These are phyloP conservation scores for Chalaropsis ovoidea DNA, from an alignment of 2,329 filamentous ascomycete species.

Conservation along the genomic window DNA sequence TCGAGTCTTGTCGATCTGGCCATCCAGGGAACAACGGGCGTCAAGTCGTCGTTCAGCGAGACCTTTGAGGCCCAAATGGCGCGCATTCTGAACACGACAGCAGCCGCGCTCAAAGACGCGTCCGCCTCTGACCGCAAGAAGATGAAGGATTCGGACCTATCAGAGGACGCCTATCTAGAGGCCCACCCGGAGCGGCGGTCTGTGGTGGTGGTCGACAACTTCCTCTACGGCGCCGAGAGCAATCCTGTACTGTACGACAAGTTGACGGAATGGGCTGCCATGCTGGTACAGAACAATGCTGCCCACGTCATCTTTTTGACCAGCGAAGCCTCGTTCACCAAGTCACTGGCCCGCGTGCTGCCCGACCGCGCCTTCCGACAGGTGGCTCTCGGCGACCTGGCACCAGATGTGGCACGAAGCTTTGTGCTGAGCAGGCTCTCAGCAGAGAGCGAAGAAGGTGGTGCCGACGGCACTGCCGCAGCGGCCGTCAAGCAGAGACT, in stretches of 20 bases:
- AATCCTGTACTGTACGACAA: constrained; percentile 59
- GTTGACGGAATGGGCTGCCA: constrained; percentile 80
- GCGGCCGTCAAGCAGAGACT: constrained; percentile 30
- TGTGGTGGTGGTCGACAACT: constrained; percentile 85
- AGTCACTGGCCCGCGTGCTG: constrained; percentile 73
- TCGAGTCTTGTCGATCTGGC: constrained; percentile 88
- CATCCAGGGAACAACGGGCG: constrained; percentile 84
- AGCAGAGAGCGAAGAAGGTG: constrained; percentile 31
- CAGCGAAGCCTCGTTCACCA: constrained; percentile 77
- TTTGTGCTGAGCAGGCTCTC: constrained; percentile 74
- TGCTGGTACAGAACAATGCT: constrained; percentile 73
- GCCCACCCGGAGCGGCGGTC: constrained; percentile 74
- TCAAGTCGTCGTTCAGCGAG: constrained; percentile 89
- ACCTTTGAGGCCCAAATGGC: constrained; percentile 79
- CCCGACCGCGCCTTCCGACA: constrained; percentile 86
- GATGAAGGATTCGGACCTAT: constrained; percentile 61
- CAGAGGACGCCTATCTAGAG: constrained; percentile 80
- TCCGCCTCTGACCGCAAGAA: constrained; percentile 46
- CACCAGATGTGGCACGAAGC: constrained; percentile 73
- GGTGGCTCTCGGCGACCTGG: constrained; percentile 75
- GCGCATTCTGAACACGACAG: constrained; percentile 81
- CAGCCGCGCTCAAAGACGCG: constrained; percentile 66
- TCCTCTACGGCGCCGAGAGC: constrained; percentile 66
- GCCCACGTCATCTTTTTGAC: constrained; percentile 94
- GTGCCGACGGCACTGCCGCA: constrained; percentile 31